Conservation (phyloP, 345 rosid genomes). For the Gossypium bickii region DNA sequence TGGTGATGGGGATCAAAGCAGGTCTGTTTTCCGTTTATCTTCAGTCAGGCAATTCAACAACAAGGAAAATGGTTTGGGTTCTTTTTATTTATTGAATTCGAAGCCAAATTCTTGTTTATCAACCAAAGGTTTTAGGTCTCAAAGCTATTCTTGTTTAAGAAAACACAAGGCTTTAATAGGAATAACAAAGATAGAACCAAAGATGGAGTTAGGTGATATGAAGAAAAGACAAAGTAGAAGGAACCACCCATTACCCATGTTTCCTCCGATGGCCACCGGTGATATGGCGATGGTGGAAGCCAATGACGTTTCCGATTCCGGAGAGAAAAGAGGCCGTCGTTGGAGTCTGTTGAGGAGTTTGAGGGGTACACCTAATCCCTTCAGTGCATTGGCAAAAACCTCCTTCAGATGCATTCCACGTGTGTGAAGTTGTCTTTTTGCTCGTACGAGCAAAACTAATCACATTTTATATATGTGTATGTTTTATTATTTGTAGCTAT, state of each 20-base stretch:
- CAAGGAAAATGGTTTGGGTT: background rate
- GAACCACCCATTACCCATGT: constrained; percentile 24
- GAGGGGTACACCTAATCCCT: too few relatives aligned
- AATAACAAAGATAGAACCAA: background rate
- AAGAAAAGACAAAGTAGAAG: background rate
- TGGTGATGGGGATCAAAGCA: background rate
- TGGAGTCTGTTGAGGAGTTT: too few relatives aligned
- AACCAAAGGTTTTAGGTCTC: background rate
- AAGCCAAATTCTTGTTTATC: background rate
- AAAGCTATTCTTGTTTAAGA: background rate
- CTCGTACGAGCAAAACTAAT: too few relatives aligned
- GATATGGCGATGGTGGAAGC: constrained; percentile 1
- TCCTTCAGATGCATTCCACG: too few relatives aligned
- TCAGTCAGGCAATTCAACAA: background rate
- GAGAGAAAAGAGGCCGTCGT: background rate
- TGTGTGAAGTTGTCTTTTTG: too few relatives aligned
- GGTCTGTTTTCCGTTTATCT: constrained; percentile 1
- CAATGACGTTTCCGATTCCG: background rate
- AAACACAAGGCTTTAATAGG: background rate
- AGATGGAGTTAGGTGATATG: background rate
- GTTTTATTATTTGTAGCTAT: too few relatives aligned
- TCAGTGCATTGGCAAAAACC: too few relatives aligned
- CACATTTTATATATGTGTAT: too few relatives aligned
- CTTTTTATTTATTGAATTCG: background rate
- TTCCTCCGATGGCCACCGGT: constrained; percentile 5